These are phyloP conservation scores for Fusarium verticillioides DNA, from an alignment of 2,329 filamentous ascomycete genomes.

Conservation along the genomic window DNA sequence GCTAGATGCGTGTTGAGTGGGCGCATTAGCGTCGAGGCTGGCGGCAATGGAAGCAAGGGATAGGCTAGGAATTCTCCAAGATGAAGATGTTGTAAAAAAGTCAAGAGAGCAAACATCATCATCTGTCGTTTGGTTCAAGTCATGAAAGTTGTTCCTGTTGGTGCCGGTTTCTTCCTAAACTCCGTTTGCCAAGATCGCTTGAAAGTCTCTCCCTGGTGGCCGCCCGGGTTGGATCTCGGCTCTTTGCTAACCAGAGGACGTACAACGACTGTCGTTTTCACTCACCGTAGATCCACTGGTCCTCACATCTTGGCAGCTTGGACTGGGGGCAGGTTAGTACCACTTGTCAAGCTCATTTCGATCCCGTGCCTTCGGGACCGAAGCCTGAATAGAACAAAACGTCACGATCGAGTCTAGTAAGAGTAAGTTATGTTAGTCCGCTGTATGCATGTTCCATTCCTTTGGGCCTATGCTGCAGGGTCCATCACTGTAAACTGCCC, in stretches of 20 bases:
- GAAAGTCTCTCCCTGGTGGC: conserved; percentile 15
- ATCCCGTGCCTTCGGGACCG: conserved; percentile 36
- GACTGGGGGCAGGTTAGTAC: neutral
- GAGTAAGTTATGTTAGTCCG: neutral
- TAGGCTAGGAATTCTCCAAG: conserved; percentile 20
- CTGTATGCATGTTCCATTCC: conserved; percentile 9
- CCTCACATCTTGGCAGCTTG: conserved; percentile 20
- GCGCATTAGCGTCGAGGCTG: conserved; percentile 42
- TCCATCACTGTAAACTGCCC: conserved; percentile 28
- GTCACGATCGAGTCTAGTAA: neutral
- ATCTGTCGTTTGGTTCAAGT: neutral
- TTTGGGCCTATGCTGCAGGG: conserved; percentile 37
- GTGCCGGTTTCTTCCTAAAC: conserved; percentile 17
- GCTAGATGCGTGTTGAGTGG: conserved; percentile 40
- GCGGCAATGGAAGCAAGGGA: conserved; percentile 32
- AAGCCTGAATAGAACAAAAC: conserved; percentile 3
- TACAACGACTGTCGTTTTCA: conserved; percentile 10
- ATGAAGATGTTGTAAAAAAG: neutral
- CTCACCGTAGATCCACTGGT: conserved; percentile 37
- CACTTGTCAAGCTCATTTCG: conserved; percentile 11
- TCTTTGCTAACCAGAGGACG: conserved; percentile 26
- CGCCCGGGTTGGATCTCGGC: conserved; percentile 29
- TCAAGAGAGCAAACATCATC: conserved; percentile 11
- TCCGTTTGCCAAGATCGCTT: conserved; percentile 38
- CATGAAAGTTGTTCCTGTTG: neutral